Base-by-base conservation (phyloP, 2,329 filamentous ascomycete genomes). In the Aspergillus sp. region DNA sequence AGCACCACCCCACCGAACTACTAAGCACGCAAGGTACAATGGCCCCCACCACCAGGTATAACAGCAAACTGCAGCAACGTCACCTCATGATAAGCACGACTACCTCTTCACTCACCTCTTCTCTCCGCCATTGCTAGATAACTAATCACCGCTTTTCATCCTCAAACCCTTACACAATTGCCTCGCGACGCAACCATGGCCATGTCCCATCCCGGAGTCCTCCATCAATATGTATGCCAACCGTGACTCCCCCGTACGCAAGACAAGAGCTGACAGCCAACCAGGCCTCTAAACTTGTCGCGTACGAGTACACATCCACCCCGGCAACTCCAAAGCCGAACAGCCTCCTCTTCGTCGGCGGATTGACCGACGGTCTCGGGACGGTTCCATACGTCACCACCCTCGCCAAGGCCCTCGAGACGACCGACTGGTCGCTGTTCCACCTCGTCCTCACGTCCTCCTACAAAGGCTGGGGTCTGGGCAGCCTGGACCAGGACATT, bases 261-360 rank as follows among this genome's bases (percentile, higher is more conserved):
- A 47, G 19, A 17, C 35, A 9, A 30, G 19, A 44, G 36, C 32
- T 32, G 52, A 46, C 17, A 55, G 52, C 41, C 56, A 20, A 43
- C n/a, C 47, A 75, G 73, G 65, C 73, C 48, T 63, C 67, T 36
- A 64, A 61, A 32, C 67, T 76, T 14, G 66, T 70, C 38, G 68
- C 73, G 11, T 76, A 76, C 55, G 74, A 76, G 60, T 75, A 71
- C 54, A 63, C 59, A 16, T 55, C 58, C 16, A 44, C 51, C 44
- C 50, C 55, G 42, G 40, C 61, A 30, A 52, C 63, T 55, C 56
- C 49, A 38, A 74, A 73, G 47, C 66, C 64, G 40, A 64, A 83
- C 67, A 80, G 76, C 24, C 69, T 85, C 46, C 69, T 85, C 59
- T 85, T 82, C 71, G 71, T 85, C 48, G 82, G 79, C 53, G 83